Percentiles rank a stretch among this genome's conserved stretches.
These are phyloP conservation scores for Talaromyces thailandensis DNA, from an alignment of 495 filamentous ascomycete species.

Conservation along the genomic window DNA sequence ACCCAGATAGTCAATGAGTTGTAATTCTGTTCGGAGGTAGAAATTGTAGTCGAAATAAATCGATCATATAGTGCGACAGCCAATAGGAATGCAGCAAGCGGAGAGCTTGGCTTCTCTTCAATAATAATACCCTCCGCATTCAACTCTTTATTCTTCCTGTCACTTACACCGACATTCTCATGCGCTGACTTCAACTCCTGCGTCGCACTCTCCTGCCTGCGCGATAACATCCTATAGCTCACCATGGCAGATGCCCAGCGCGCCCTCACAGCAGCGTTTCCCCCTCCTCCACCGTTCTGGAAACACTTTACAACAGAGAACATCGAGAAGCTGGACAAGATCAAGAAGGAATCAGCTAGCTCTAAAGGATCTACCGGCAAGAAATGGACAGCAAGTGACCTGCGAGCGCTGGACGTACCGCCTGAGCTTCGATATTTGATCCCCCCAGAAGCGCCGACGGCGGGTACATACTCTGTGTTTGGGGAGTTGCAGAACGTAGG, in stretches of 20 bases:
- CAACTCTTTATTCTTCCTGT: not conserved
- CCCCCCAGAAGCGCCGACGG: slow-evolving; percentile 64
- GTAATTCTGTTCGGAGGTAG: not conserved
- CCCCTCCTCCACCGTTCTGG: slow-evolving; percentile 84
- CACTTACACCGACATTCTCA: not conserved
- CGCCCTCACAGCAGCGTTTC: slow-evolving; percentile 55
- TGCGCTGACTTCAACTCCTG: not conserved
- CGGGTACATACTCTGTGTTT: slow-evolving; percentile 68
- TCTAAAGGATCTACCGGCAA: slow-evolving; percentile 25
- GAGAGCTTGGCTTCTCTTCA: not conserved
- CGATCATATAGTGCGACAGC: not conserved
- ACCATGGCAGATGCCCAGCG: slow-evolving; percentile 47
- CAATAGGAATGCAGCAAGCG: not conserved
- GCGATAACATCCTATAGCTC: not conserved
- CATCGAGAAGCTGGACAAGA: slow-evolving; percentile 51
- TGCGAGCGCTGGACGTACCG: slow-evolving; percentile 55
- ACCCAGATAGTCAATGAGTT: not conserved
- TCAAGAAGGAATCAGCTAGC: slow-evolving; percentile 37
- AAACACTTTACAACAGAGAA: slow-evolving; percentile 78
- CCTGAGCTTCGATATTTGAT: slow-evolving; percentile 69
- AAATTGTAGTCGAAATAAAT: not conserved
- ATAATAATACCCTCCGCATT: not conserved
- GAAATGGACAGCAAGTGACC: slow-evolving; percentile 31
- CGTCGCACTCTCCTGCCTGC: not conserved
- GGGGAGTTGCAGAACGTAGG: slow-evolving; percentile 55